Evolutionary conservation across 2,329 filamentous ascomycete genomes (phyloP).

Genomic region (Fusarium sp.): DNA sequence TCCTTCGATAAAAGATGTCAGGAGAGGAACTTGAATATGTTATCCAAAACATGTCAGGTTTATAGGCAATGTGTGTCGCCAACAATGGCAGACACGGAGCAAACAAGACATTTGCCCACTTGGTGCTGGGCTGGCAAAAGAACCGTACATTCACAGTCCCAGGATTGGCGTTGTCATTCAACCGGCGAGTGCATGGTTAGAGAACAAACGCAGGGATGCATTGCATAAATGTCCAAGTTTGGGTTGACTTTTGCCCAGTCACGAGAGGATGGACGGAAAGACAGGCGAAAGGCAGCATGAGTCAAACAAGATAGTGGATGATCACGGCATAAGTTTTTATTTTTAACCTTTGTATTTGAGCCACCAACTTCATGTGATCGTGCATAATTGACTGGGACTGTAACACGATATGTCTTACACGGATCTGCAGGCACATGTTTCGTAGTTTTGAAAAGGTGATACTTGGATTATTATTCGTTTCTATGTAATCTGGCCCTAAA

Average conservation of each 20-base stretch:
- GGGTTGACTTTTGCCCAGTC: slow-evolving; percentile 5
- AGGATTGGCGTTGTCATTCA: slow-evolving; percentile 3
- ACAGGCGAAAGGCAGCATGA: slow-evolving; percentile 6
- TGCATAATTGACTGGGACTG: not conserved
- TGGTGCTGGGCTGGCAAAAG: slow-evolving; percentile 11
- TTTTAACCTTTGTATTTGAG: slow-evolving; percentile 15
- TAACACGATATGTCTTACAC: not conserved
- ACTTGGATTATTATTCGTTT: not conserved
- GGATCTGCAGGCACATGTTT: too few species aligned
- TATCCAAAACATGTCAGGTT: slow-evolving; percentile 15
- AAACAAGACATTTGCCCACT: slow-evolving; percentile 25
- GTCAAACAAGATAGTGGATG: slow-evolving; percentile 11
- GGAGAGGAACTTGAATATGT: slow-evolving; percentile 1
- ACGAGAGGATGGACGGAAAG: slow-evolving; percentile 10
- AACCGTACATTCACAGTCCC: slow-evolving; percentile 20
- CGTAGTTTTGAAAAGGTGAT: not conserved
- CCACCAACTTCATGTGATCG: not conserved
- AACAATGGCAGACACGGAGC: slow-evolving; percentile 12
- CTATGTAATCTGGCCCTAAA: not conserved
- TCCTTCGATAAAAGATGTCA: slow-evolving; percentile 58
- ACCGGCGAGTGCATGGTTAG: slow-evolving; percentile 3
- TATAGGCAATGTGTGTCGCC: slow-evolving; percentile 6
- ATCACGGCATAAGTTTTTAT: slow-evolving; percentile 32
- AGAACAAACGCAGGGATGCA: slow-evolving; percentile 15
- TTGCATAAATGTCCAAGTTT: slow-evolving; percentile 3